phyloP scores from a whole-genome alignment of 805 yeast genomes.

The Hanseniaspora singularis region DNA sequence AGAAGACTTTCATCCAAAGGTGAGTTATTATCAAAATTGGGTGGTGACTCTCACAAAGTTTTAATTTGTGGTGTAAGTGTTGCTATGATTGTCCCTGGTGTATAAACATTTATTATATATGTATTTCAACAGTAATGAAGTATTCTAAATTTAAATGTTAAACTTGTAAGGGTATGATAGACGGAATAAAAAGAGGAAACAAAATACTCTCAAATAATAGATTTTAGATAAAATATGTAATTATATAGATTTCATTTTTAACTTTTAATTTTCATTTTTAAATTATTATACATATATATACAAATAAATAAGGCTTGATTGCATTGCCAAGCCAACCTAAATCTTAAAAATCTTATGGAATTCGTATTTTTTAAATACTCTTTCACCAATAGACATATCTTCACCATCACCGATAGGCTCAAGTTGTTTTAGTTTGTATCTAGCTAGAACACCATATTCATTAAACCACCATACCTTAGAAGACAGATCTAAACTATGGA shows the following conservation, averaged over 20 bases:
- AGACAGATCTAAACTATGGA: conserved; percentile 56
- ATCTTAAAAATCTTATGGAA: conserved; percentile 7
- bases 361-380: conserved; percentile 10
- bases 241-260: too few relatives aligned
- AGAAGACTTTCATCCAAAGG: conserved; percentile 1
- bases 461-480: conserved; percentile 37
- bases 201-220: too few relatives aligned
- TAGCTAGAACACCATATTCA: conserved; percentile 34
- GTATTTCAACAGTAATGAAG: neutral
- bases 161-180: too few relatives aligned
- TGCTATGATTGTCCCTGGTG: conserved; percentile 55
- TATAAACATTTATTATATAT: too few relatives aligned
- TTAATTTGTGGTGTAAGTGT: conserved; percentile 61
- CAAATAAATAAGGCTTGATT: too few relatives aligned
- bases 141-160: too few relatives aligned
- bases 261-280: too few relatives aligned
- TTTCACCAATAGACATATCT: conserved; percentile 13
- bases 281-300: too few relatives aligned
- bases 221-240: too few relatives aligned
- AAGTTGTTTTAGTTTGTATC: conserved; percentile 30
- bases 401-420: conserved; percentile 14
- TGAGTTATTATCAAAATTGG: conserved; percentile 16
- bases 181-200: too few relatives aligned
- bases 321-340: too few relatives aligned
- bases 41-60: conserved; percentile 41